Evolutionary conservation across 768 basidiomycete species (phyloP), one percentile per base, ranked within the genome.

Genomic region (Arthromyces matolae): DNA sequence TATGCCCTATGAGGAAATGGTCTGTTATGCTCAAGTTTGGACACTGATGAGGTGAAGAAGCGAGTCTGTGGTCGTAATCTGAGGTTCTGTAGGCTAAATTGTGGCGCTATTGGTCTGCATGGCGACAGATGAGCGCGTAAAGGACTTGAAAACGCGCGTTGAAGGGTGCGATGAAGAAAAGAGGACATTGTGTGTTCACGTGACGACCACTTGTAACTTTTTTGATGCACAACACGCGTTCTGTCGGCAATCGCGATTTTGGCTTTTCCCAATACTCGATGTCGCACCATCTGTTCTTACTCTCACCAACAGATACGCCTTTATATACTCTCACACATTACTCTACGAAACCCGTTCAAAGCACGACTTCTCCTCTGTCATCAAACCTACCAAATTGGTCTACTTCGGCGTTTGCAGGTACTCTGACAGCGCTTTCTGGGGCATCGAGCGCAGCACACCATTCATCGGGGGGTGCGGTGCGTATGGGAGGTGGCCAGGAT

Each of bases 341-440:
- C 54, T 91, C 91, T 27, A 81, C 81, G 45, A 91, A 86, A 64
- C 85, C 89, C 13, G 71, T 71, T 18, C 71, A 76, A 35, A 77
- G 68, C 45, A 73, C 73, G 8, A 62, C 80, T 20, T 86, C 84
- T 6, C 83, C 89, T 3, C 71, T 93, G 40, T 82, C 89, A 3
- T 82, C 88, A 6, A 93, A 92, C 63, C 67, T 93, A 51, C 90
- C 90, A 19, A 86, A 83, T 53, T 93, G 90, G 91, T 91, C 89
- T 5, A 91, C 90, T 2, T 90, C 89, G 50, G 90, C 90, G 3
- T 93, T 93, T 62, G 89, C 91, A 9, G 91, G 90, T 5, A 93
- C 90, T 23, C 71, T 93, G 51, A 91, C 89, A 27, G 90, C 90
- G 18, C 65, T 93, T 45, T 92, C 89, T 16, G 90, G 90, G 4